phyloP scores from a whole-genome alignment of 352 stramenopile genomes.

The Phytopythium delawarense region DNA sequence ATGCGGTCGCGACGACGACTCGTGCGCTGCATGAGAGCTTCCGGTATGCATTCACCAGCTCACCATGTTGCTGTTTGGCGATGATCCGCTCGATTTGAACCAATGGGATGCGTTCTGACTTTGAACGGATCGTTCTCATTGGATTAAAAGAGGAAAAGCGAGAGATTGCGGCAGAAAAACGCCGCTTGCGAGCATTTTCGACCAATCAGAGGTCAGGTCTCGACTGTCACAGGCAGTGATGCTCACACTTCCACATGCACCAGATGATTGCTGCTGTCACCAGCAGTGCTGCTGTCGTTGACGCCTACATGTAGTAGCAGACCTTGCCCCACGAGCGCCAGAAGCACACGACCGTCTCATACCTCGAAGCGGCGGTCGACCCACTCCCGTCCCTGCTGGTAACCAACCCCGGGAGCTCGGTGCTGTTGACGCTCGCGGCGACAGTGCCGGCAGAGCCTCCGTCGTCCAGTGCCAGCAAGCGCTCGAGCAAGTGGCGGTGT shows the following conservation, averaged over 20 bases:
- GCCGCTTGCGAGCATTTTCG: background rate
- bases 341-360: background rate
- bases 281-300: too few species aligned
- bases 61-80: constrained; percentile 1
- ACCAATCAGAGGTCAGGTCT: constrained; percentile 6
- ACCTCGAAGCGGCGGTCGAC: background rate
- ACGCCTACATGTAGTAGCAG: too few species aligned
- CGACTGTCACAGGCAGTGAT: constrained; percentile 1
- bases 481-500: too few species aligned
- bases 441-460: background rate
- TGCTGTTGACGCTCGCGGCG: background rate
- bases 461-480: too few species aligned
- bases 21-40: background rate
- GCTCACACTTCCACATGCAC: background rate
- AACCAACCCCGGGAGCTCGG: background rate
- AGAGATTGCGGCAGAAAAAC: constrained; percentile 8
- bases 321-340: background rate
- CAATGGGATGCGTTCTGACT: background rate
- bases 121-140: constrained; percentile 3
- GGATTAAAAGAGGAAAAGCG: constrained; percentile 1
- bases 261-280: too few species aligned
- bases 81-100: background rate
- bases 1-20: background rate
- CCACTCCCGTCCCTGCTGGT: background rate
- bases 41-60: constrained; percentile 27